phyloP scores from a whole-genome alignment of 768 basidiomycete species.

The Lentinula sp. region DNA sequence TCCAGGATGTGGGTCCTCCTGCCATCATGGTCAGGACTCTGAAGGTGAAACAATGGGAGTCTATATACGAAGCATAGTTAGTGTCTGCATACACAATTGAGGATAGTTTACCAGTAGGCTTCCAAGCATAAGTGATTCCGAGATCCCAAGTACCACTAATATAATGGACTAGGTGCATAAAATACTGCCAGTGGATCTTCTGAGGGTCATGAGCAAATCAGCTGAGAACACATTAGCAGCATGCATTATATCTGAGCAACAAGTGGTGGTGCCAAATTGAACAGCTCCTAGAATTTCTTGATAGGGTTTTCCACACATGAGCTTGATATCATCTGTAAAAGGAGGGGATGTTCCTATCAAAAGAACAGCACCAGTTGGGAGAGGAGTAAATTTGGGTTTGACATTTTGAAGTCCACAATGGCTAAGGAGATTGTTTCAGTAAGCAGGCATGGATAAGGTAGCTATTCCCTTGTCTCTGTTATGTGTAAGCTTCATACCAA shows the following conservation, averaged over 20 bases:
- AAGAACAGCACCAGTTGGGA: not conserved
- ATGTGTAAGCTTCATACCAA: constrained; percentile 7
- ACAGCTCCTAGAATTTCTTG: constrained; percentile 1
- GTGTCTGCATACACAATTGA: too few relatives aligned
- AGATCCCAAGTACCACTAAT: not conserved
- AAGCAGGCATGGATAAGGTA: constrained; percentile 2
- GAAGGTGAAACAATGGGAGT: not conserved
- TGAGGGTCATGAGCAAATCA: constrained; percentile 3
- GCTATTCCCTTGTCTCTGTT: not conserved
- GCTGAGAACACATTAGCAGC: not conserved
- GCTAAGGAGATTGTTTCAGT: constrained; percentile 8
- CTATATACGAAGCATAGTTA: not conserved
- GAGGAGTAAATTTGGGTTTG: constrained; percentile 7
- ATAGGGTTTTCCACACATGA: constrained; percentile 9
- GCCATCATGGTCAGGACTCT: not conserved
- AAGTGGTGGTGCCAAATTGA: not conserved
- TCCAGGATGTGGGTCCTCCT: not conserved
- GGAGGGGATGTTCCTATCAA: not conserved
- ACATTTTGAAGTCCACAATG: constrained; percentile 4
- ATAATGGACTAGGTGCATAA: not conserved
- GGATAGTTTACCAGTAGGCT: too few relatives aligned
- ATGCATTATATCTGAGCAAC: not conserved
- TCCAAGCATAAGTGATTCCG: not conserved
- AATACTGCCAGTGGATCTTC: not conserved
- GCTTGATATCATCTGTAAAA: not conserved